phyloP scores from a whole-genome alignment of 352 stramenopile species.

The Phytophthora vignae region DNA sequence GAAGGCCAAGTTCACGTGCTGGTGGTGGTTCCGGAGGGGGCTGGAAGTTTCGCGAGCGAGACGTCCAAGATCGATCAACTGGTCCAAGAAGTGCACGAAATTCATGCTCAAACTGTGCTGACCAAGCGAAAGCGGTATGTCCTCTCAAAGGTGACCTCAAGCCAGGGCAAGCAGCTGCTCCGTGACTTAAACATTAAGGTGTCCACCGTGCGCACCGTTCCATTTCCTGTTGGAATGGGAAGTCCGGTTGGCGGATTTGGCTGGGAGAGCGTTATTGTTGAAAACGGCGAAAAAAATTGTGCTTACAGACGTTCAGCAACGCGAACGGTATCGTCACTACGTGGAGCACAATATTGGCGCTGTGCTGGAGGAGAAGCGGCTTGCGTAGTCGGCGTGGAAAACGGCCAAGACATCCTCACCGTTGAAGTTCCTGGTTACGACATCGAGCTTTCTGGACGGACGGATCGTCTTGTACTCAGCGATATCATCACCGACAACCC shows the following conservation, averaged over 20 bases:
- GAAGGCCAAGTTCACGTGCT: neutral
- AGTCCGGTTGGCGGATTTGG: too few relatives aligned
- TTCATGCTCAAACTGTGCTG: conserved; percentile 26
- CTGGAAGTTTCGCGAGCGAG: conserved; percentile 11
- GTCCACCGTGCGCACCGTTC: conserved; percentile 12
- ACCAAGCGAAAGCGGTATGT: conserved; percentile 40
- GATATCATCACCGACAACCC: too few relatives aligned
- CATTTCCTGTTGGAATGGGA: conserved; percentile 30
- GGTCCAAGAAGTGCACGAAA: conserved; percentile 4
- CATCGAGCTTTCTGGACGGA: conserved; percentile 46
- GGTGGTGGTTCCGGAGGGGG: conserved; percentile 7
- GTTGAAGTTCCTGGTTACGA: conserved; percentile 39
- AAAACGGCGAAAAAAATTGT: too few relatives aligned
- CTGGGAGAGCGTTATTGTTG: conserved; percentile 1
- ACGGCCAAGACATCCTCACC: conserved; percentile 36
- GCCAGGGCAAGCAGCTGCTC: conserved; percentile 30
- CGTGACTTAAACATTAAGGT: conserved; percentile 35
- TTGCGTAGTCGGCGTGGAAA: conserved; percentile 50
- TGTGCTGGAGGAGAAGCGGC: conserved; percentile 39
- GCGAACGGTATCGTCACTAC: conserved; percentile 38
- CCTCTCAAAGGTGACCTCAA: conserved; percentile 38
- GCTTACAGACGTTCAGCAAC: conserved; percentile 49
- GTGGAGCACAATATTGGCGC: conserved; percentile 46
- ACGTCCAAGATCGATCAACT: conserved; percentile 3
- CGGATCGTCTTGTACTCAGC: too few relatives aligned